phyloP scores from a whole-genome alignment of 371 early-diverging fungal species.

The Mucor plumbeus region DNA sequence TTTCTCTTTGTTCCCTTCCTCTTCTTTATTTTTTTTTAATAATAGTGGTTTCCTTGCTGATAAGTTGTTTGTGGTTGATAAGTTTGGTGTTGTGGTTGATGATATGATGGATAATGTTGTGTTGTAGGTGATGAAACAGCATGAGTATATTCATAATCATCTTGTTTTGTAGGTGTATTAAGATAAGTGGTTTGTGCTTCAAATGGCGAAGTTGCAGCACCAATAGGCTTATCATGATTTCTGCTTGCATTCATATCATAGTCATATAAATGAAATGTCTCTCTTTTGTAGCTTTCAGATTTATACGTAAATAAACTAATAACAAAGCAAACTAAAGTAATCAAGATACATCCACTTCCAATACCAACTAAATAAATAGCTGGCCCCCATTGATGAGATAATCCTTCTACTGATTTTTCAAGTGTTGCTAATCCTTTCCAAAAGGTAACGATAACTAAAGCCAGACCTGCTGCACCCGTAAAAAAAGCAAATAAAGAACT shows the following conservation, averaged over 20 bases:
- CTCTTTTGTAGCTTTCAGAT: slow-evolving; percentile 1
- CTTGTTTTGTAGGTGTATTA: neutral
- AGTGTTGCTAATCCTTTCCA: slow-evolving; percentile 31
- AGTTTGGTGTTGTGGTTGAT: slow-evolving; percentile 3
- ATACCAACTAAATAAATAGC: slow-evolving; percentile 34
- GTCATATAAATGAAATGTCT: slow-evolving; percentile 15
- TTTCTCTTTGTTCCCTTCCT: no score
- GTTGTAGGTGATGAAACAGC: slow-evolving; percentile 8
- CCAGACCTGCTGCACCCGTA: slow-evolving; percentile 33
- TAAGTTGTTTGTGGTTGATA: slow-evolving; percentile 2
- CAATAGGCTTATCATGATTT: neutral
- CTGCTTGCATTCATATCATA: slow-evolving; percentile 10
- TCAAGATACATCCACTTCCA: slow-evolving; percentile 28
- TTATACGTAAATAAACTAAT: slow-evolving; percentile 19
- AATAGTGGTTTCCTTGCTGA: neutral
- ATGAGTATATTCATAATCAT: slow-evolving; percentile 12
- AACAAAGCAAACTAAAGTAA: slow-evolving; percentile 30
- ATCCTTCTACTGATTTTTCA: slow-evolving; percentile 23
- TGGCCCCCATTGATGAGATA: slow-evolving; percentile 40
- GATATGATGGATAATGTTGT: neutral
- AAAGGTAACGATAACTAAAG: slow-evolving; percentile 30
- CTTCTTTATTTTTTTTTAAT: neutral
- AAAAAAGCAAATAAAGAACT: slow-evolving; percentile 27
- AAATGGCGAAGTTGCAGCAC: neutral
- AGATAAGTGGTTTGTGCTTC: slow-evolving; percentile 1